These are phyloP conservation scores for Crucihimalaya himalaica DNA, from an alignment of 345 rosid species.

Conservation along the genomic window DNA sequence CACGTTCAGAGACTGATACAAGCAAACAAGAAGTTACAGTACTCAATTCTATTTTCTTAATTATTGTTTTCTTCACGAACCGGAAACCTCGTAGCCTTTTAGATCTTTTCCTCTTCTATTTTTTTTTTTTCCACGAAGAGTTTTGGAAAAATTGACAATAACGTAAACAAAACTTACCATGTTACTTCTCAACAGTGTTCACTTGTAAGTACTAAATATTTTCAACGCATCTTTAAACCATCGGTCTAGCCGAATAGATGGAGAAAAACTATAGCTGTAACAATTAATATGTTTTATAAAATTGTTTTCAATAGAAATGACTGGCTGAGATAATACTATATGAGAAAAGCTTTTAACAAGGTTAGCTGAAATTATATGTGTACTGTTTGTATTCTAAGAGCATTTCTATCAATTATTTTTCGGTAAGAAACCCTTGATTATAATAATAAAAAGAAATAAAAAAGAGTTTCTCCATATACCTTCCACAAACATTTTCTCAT, in stretches of 20 bases:
- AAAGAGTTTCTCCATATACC: no score
- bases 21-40: constrained; percentile 12
- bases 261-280: neutral
- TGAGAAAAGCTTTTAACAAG: neutral
- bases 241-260: neutral
- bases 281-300: neutral
- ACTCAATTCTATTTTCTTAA: neutral
- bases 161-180: neutral
- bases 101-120: neutral
- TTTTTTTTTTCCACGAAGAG: neutral
- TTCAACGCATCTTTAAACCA: no score
- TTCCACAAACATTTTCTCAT: no score
- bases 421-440: no score
- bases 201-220: no score
- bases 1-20: constrained; percentile 12
- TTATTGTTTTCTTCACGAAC: neutral
- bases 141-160: neutral
- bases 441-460: no score
- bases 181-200: neutral
- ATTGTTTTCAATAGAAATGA: neutral
- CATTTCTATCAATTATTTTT: no score
- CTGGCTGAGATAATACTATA: neutral
- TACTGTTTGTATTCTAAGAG: neutral
- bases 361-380: neutral
- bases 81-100: constrained; percentile 16